Evolutionary conservation across 768 basidiomycete genomes (phyloP).

Genomic region (Boletellus ananas): DNA sequence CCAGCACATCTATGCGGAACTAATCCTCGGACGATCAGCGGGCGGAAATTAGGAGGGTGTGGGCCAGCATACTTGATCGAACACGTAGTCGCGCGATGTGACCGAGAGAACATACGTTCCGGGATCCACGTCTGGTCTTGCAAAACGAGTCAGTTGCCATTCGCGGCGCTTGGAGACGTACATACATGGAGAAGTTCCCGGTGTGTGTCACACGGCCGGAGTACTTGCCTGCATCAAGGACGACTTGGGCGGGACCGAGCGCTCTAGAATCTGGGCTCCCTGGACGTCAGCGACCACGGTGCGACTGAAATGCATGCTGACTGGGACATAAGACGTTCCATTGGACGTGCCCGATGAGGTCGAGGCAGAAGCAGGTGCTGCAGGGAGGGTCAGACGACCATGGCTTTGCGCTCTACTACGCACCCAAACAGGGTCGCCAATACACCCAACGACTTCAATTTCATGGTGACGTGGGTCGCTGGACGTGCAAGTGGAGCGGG

Average conservation of each 20-base stretch:
- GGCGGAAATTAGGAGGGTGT: not conserved
- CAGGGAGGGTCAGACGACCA: not conserved
- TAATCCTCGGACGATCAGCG: conserved; percentile 25
- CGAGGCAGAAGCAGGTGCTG: conserved; percentile 39
- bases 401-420: not conserved
- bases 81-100: conserved; percentile 58
- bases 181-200: conserved; percentile 70
- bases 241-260: conserved; percentile 55
- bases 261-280: conserved; percentile 30
- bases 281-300: conserved; percentile 8
- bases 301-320: conserved; percentile 26
- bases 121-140: conserved; percentile 61
- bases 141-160: conserved; percentile 9
- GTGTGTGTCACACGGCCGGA: conserved; percentile 50
- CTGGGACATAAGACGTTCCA: conserved; percentile 73
- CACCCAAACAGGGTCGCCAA: conserved; percentile 15
- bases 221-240: conserved; percentile 56
- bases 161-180: not conserved
- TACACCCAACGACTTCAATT: conserved; percentile 6
- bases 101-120: conserved; percentile 73
- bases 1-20: conserved; percentile 65
- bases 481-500: not conserved
- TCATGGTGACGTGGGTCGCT: conserved; percentile 13
- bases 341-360: conserved; percentile 57
- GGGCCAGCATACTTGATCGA: conserved; percentile 56